Evolutionary conservation across 1,284 basidiomycete genomes (phyloP), one percentile per base, ranked within the genome.

Genomic region (Puccinia hordei): DNA sequence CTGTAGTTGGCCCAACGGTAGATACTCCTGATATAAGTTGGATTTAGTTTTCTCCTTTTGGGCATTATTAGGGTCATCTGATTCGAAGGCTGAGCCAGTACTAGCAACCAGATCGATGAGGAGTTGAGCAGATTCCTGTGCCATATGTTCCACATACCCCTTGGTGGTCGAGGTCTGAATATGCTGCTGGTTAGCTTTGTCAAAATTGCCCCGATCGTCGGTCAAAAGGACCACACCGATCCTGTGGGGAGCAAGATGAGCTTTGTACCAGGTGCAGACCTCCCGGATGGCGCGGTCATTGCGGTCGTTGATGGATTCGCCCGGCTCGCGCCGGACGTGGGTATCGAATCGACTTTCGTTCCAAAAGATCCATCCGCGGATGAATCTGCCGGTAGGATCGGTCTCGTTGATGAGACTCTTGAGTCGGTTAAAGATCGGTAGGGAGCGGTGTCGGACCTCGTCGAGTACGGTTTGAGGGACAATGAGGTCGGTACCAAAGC

Each of bases 381-480:
- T 35, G 71, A 57, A 75, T 5, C n/a, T 88, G 88, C 86, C 83
- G 92, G 82, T 93, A 92, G 81, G 66, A 51, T 85, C 84, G 77
- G 96, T 94, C 82, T 90, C 89, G 82, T 90, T 91, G 38, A 92
- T 88, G 49, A 98, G 87, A 0, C 91, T 90, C 83, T 93, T 94
- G 80, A 98, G 88, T 35, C 94, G 91, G 85, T 96, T 98, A 87
- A 93, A 95, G 22, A 99, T 88, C 0, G 97, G 97, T 44, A 99
- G 87, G 0, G 93, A 95, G 38, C 96, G 90, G 86, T 99, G 96
- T 78, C 96, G 89, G 81, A 98, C 94, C 89, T 99, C 97, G 83
- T 97, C 93, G 71, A 98, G 88, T 0, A 98, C 95, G 0, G 96
- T 99, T 86, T 99, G 97, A 0, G 98, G 89, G 15, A 99, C 88